phyloP scores from a whole-genome alignment of 129 eudicot species.

The Glebionis coronaria region DNA sequence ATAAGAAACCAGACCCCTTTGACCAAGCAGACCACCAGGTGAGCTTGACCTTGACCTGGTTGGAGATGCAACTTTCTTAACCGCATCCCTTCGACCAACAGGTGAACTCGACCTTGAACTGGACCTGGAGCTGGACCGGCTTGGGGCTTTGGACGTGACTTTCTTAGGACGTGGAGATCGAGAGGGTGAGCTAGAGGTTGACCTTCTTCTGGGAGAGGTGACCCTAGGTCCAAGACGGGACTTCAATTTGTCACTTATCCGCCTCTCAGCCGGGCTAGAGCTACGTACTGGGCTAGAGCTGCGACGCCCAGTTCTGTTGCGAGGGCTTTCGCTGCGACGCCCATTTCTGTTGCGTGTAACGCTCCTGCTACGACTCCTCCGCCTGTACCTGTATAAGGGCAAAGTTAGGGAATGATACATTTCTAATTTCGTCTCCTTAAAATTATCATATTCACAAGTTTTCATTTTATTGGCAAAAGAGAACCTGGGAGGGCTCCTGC shows the following conservation, averaged over 20 bases:
- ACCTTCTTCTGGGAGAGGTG: constrained; percentile 37
- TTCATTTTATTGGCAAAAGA: not conserved
- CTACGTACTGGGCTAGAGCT: constrained; percentile 69
- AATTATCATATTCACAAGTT: no score
- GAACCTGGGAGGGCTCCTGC: constrained; percentile 85
- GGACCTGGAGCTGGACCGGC: constrained; percentile 48
- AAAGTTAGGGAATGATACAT: not conserved
- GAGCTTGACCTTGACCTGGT: constrained; percentile 47
- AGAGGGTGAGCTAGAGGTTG: constrained; percentile 53
- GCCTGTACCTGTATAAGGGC: constrained; percentile 39
- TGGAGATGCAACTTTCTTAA: constrained; percentile 41
- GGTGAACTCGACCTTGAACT: constrained; percentile 15
- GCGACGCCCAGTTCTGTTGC: constrained; percentile 23
- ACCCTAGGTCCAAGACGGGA: constrained; percentile 80
- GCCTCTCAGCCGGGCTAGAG: constrained; percentile 53
- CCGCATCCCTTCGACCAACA: constrained; percentile 3
- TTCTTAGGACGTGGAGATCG: constrained; percentile 45
- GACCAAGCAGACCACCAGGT: constrained; percentile 36
- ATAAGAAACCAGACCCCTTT: constrained; percentile 87
- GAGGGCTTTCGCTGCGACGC: no score
- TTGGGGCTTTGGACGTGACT: constrained; percentile 32
- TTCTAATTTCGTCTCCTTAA: not conserved
- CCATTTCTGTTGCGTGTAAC: constrained; percentile 39
- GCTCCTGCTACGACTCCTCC: constrained; percentile 74
- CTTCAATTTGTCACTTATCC: constrained; percentile 63